phyloP scores from a whole-genome alignment of 768 basidiomycete genomes.

The Antrodiella citrinella region DNA sequence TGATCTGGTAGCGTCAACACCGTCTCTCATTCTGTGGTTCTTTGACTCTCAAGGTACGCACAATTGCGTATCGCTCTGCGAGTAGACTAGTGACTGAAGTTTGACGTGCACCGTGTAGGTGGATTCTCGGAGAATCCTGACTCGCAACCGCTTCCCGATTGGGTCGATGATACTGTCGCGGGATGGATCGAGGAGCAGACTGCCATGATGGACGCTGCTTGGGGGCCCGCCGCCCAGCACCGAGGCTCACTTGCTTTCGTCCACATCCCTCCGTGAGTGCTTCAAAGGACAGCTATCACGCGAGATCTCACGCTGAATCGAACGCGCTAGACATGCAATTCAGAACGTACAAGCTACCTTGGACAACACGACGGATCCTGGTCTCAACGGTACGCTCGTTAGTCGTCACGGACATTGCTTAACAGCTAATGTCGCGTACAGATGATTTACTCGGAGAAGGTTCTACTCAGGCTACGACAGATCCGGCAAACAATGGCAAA shows the following conservation, averaged over 20 bases:
- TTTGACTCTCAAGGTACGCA: conserved; percentile 63
- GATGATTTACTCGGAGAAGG: conserved; percentile 46
- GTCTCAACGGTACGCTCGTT: conserved; percentile 29
- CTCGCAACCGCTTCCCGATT: conserved; percentile 46
- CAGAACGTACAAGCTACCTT: conserved; percentile 27
- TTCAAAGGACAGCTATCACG: no score
- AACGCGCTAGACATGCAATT: conserved; percentile 23
- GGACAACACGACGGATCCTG: conserved; percentile 34
- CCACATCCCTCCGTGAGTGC: conserved; percentile 64
- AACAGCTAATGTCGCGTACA: conserved; percentile 16
- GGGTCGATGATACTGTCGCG: conserved; percentile 59
- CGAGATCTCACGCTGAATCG: no score
- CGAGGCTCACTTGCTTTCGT: conserved; percentile 62
- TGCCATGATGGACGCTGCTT: conserved; percentile 41
- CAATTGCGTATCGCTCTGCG: not conserved
- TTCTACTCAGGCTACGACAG: conserved; percentile 50
- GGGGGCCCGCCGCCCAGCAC: conserved; percentile 42
- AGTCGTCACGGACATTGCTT: not conserved
- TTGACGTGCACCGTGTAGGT: conserved; percentile 22
- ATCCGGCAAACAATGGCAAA: conserved; percentile 29
- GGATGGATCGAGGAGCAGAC: conserved; percentile 53
- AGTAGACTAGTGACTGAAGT: not conserved
- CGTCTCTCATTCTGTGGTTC: conserved; percentile 62
- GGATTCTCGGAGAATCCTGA: conserved; percentile 40
- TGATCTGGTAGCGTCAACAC: conserved; percentile 32